Evolutionary conservation across 768 basidiomycete species (phyloP).

Genomic region (Crepidotus variabilis): DNA sequence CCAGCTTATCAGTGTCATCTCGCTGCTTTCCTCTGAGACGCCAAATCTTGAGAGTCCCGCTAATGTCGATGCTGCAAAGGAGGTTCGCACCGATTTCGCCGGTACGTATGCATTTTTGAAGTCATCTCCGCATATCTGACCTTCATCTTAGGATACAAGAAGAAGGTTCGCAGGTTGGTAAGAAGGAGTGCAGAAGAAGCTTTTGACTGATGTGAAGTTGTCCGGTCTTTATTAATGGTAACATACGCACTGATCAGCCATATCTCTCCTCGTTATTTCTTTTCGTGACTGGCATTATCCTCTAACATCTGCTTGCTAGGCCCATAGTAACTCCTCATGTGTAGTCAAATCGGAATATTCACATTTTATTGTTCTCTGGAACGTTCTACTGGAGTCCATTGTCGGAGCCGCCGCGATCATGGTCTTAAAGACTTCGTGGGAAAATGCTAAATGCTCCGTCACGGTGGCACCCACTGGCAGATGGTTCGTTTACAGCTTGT

Average conservation of each 20-base stretch:
- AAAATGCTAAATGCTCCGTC: not conserved
- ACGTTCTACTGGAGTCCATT: not conserved
- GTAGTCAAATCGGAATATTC: not conserved
- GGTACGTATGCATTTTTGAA: slow-evolving; percentile 34
- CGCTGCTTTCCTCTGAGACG: slow-evolving; percentile 85
- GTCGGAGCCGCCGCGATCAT: not conserved
- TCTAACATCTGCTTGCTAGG: not conserved
- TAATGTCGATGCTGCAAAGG: slow-evolving; percentile 94
- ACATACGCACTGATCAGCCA: not conserved
- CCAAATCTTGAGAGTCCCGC: slow-evolving; percentile 94
- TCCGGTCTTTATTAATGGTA: not conserved
- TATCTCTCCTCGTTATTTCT: not conserved
- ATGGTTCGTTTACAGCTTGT: not conserved
- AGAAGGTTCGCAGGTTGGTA: slow-evolving; percentile 91
- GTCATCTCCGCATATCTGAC: slow-evolving; percentile 12
- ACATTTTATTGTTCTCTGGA: not conserved
- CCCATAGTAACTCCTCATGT: not conserved
- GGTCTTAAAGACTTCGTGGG: not conserved
- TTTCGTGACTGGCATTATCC: not conserved
- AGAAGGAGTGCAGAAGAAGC: slow-evolving; percentile 88
- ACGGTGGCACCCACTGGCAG: not conserved
- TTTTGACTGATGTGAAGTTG: slow-evolving; percentile 47
- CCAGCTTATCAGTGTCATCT: slow-evolving; percentile 95
- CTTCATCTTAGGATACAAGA: slow-evolving; percentile 70
- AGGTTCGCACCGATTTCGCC: slow-evolving; percentile 62